A percentile compares a stretch with the other conserved stretches of the same genome.
Evolutionary conservation across 2,329 filamentous ascomycete genomes (phyloP).

Genomic region (Talaromyces sp.): DNA sequence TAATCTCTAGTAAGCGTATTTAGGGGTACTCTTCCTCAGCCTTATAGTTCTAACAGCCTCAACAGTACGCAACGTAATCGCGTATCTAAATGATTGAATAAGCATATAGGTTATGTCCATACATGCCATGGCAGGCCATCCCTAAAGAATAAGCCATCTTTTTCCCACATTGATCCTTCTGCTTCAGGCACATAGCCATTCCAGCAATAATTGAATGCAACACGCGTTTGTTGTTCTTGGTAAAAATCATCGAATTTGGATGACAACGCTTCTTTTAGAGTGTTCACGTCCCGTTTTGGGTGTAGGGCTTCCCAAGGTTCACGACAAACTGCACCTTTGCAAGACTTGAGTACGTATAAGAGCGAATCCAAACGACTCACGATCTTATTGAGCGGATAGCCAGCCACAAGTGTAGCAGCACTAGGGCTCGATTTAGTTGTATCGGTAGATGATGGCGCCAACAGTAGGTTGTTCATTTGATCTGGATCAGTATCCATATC

Average conservation of each 20-base stretch:
- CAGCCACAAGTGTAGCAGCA: background rate
- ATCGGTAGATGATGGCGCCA: background rate
- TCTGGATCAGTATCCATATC: slow-evolving; percentile 36
- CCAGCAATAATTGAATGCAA: background rate
- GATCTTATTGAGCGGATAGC: slow-evolving; percentile 7
- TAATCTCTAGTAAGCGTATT: too few species aligned
- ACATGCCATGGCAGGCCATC: background rate
- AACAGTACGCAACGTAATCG: too few species aligned
- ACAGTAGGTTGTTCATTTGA: background rate
- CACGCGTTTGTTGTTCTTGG: background rate
- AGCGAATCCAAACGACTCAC: slow-evolving; percentile 19
- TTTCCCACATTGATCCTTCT: background rate
- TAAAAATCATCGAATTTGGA: slow-evolving; percentile 19
- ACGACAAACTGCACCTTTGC: slow-evolving; percentile 16
- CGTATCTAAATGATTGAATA: too few species aligned
- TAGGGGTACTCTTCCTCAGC: too few species aligned
- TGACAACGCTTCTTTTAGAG: slow-evolving; percentile 18
- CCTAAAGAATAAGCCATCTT: background rate
- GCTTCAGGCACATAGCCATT: slow-evolving; percentile 1
- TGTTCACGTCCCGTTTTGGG: slow-evolving; percentile 15
- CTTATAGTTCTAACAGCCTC: too few species aligned
- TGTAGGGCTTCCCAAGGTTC: slow-evolving; percentile 21
- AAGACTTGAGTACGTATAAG: slow-evolving; percentile 22
- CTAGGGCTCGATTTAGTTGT: background rate
- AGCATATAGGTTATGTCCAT: background rate